Base-by-base conservation (phyloP, 1,139 yeast genomes). In the Suhomyces wounanorum region DNA sequence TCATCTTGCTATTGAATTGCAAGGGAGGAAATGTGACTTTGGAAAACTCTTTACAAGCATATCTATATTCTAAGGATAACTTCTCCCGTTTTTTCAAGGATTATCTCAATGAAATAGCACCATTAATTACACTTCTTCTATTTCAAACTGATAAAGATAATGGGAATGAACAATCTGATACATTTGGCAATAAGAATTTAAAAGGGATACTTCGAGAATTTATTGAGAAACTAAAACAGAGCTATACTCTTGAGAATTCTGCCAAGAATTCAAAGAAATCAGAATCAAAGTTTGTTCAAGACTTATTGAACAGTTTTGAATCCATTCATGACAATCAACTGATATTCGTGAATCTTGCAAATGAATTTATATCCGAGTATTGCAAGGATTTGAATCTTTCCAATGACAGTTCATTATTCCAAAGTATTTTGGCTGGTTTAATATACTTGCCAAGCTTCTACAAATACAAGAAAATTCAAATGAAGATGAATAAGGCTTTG, bases 381-480 rank as follows among this genome's bases (percentile, higher is more conserved):
- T 88, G 96, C 61, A 74, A 83, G 11, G 72, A 80, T 46, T 69
- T 85, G 59, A 83, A 84, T 4, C 72, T 88, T 35, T 80, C 89
- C 1, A 82, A 85, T 23, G 89, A 86, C 54, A 86, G 95, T 0
- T 88, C 95, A 0, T 65, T 89, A 33, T 85, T 83, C 64, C 78
- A 85, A 57, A 78, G 88, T 11, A 70, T 86, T 1, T 69, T 87
- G 44, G 85, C 95, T 0, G 94, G 96, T 1, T 79, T 82, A 45
- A 73, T 87, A 18, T 86, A 92, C 44, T 72, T 89, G 51, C 95
- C 95, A 13, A 81, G 78, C 51, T 83, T 88, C 62, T 78, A 86
- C 62, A 89, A 89, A 64, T 85, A 84, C 58, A 76, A 73, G 59
- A 77, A 77, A 55, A 75, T 81, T 43, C 78, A 66, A 70, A 73